A percentile compares a stretch with the other conserved stretches of the same genome.
Evolutionary conservation across 2,329 filamentous ascomycete genomes (phyloP).

Genomic region (Trichoderma koningii): DNA sequence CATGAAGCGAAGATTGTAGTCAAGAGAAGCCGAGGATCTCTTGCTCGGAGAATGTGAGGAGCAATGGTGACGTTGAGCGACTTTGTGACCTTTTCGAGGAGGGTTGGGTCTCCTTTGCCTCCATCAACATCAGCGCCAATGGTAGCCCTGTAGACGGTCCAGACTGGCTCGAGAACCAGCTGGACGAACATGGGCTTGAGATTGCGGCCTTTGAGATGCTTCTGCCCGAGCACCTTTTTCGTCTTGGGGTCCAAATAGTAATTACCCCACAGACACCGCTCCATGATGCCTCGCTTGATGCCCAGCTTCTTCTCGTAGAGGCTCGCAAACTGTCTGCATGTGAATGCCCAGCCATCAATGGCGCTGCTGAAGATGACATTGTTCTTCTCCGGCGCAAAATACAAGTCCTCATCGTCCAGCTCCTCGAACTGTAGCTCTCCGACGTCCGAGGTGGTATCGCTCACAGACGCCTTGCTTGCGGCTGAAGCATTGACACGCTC

Average conservation of each 20-base stretch:
- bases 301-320: constrained; percentile 97
- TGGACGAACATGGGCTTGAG: constrained; percentile 98
- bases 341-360: constrained; percentile 99
- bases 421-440: constrained; percentile 74
- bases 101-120: constrained; percentile 76
- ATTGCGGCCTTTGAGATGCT: constrained; percentile 88
- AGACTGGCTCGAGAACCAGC: constrained; percentile 90
- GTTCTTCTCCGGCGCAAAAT: constrained; percentile 97
- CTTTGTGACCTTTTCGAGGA: constrained; percentile 94
- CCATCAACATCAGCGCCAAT: constrained; percentile 77
- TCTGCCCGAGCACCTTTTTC: constrained; percentile 85
- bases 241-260: constrained; percentile 97
- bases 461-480: constrained; percentile 58
- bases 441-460: constrained; percentile 54
- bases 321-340: constrained; percentile 86
- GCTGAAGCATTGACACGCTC: constrained; percentile 74
- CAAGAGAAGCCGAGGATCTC: constrained; percentile 80
- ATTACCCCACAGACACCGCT: constrained; percentile 95
- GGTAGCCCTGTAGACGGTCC: constrained; percentile 93
- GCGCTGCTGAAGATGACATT: constrained; percentile 99
- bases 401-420: constrained; percentile 92
- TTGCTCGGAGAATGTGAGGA: constrained; percentile 78
- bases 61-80: constrained; percentile 82
- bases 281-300: constrained; percentile 82
- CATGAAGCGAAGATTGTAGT: constrained; percentile 85